phyloP scores from a whole-genome alignment of 805 yeast genomes.

The Zygosaccharomyces lentus region DNA sequence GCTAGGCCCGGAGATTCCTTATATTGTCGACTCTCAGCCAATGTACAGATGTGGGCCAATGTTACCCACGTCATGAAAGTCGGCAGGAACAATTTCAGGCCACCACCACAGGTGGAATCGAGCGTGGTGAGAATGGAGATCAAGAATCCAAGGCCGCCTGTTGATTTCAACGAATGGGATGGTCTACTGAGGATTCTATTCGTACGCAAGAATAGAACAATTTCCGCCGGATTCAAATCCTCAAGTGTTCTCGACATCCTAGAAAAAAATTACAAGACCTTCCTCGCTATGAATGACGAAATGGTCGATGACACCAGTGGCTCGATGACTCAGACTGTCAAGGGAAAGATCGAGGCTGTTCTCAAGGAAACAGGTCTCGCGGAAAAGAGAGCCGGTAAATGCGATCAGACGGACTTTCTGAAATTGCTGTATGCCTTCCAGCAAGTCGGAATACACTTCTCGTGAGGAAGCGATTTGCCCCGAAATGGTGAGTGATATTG shows the following conservation, averaged over 20 bases:
- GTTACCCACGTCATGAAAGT: conserved; percentile 98
- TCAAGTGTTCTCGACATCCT: conserved; percentile 72
- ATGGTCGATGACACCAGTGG: conserved; percentile 43
- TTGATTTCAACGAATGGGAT: conserved; percentile 96
- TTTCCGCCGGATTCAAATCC: conserved; percentile 88
- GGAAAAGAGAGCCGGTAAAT: conserved; percentile 86
- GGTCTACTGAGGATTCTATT: conserved; percentile 88
- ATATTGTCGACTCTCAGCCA: conserved; percentile 90
- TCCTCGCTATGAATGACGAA: conserved; percentile 48
- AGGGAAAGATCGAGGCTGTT: conserved; percentile 67
- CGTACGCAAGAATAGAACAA: conserved; percentile 88
- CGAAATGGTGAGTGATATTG: background rate
- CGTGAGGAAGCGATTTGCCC: conserved; percentile 39
- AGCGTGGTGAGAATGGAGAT: conserved; percentile 92
- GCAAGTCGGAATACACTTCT: conserved; percentile 95
- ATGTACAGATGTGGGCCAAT: conserved; percentile 99
- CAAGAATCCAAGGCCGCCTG: conserved; percentile 87
- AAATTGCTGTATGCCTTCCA: conserved; percentile 86
- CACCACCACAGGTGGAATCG: conserved; percentile 98
- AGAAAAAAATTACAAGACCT: conserved; percentile 84
- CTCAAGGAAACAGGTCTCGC: conserved; percentile 73
- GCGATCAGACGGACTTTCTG: conserved; percentile 93
- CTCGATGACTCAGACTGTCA: conserved; percentile 45
- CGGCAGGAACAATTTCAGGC: conserved; percentile 92
- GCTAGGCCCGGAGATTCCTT: conserved; percentile 96